These are phyloP conservation scores for Epichloe uncinata DNA, from an alignment of 2,329 filamentous ascomycete genomes.

Conservation along the genomic window DNA sequence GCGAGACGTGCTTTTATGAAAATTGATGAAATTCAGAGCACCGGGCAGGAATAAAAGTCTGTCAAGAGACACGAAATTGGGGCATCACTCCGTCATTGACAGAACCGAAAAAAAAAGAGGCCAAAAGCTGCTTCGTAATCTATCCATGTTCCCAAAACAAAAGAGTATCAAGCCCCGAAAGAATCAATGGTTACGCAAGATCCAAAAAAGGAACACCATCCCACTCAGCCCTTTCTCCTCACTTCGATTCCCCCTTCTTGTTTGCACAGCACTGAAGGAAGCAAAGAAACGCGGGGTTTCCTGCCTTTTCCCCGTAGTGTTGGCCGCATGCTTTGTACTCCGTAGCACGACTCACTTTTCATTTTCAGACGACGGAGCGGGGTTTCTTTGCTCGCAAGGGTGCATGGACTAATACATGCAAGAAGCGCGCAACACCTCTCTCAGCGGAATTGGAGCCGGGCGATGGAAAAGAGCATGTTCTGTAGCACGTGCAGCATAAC, in stretches of 20 bases:
- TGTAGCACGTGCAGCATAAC: conserved; percentile 56
- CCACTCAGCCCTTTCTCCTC: neutral
- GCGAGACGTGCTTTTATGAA: neutral
- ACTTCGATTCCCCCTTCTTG: neutral
- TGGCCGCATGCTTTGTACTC: neutral
- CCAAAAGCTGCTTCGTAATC: neutral
- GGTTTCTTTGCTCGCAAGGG: neutral
- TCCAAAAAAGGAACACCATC: neutral
- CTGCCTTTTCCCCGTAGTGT: neutral
- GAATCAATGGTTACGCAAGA: neutral
- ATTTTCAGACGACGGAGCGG: neutral
- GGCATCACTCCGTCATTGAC: conserved; percentile 1
- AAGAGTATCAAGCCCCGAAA: neutral
- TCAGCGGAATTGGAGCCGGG: conserved; percentile 44
- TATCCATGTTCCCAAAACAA: neutral
- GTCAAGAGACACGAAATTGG: neutral
- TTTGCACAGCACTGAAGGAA: neutral
- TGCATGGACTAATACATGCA: neutral
- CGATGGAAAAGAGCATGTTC: conserved; percentile 60
- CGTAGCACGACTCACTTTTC: neutral
- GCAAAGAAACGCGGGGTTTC: neutral
- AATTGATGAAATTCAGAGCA: neutral
- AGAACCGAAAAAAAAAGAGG: neutral
- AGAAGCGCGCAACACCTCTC: neutral
- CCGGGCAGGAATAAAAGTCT: neutral